phyloP scores from a whole-genome alignment of 106 monocot species.

The Allium fistulosum region DNA sequence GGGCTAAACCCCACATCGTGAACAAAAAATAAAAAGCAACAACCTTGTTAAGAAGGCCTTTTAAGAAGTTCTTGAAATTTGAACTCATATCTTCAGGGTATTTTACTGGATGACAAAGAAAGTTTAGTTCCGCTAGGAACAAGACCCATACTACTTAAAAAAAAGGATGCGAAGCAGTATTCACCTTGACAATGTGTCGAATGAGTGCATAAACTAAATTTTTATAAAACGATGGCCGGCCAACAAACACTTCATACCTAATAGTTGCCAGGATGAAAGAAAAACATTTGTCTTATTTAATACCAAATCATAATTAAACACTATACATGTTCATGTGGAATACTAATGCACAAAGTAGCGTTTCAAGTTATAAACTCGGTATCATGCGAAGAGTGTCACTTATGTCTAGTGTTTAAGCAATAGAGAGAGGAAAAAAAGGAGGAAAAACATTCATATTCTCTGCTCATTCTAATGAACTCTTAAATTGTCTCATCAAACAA shows the following conservation, averaged over 20 bases:
- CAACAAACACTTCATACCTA: slow-evolving; percentile 98
- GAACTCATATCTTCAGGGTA: slow-evolving; percentile 94
- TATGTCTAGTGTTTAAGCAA: too few species aligned
- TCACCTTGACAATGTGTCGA: slow-evolving; percentile 92
- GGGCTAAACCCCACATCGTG: too few species aligned
- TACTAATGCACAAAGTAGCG: too few species aligned
- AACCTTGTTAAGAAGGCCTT: slow-evolving; percentile 97
- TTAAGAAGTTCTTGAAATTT: slow-evolving; percentile 86
- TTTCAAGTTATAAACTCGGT: too few species aligned
- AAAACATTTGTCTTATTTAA: too few species aligned
- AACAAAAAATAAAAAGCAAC: slow-evolving; percentile 7
- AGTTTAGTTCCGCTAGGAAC: neutral
- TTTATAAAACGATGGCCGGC: slow-evolving; percentile 97
- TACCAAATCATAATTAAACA: too few species aligned
- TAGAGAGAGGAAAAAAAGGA: too few species aligned
- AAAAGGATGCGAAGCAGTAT: neutral
- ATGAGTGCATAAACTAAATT: slow-evolving; percentile 99
- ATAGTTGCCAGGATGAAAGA: neutral
- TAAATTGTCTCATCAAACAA: too few species aligned
- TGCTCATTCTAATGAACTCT: too few species aligned
- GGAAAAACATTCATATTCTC: too few species aligned
- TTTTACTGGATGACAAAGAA: slow-evolving; percentile 61
- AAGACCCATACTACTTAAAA: neutral
- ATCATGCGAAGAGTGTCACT: too few species aligned
- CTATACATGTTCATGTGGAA: too few species aligned